Percentiles rank a stretch among this genome's conserved stretches.
Conservation (phyloP, 495 filamentous ascomycete species). For the Neurospora sp. region DNA sequence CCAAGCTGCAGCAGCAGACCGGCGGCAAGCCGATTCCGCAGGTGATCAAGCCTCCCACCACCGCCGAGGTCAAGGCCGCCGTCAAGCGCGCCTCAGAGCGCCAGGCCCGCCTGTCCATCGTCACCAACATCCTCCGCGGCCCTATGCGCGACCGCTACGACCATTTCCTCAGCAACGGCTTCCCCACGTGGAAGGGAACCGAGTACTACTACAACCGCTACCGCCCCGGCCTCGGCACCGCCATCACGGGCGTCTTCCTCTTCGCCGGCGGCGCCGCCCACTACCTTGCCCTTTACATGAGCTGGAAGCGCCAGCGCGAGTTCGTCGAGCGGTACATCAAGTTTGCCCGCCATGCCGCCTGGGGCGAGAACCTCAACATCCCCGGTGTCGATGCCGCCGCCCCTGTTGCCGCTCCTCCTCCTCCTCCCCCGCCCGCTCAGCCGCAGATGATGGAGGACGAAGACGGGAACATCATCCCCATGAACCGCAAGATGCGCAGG, state of each 20-base stretch:
- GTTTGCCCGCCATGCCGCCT: conserved; percentile 77
- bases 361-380: conserved; percentile 50
- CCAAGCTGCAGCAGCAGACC: conserved; percentile 33
- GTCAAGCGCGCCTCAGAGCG: conserved; percentile 67
- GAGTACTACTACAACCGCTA: conserved; percentile 96
- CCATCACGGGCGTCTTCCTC: conserved; percentile 74
- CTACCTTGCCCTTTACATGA: conserved; percentile 71
- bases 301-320: conserved; percentile 79
- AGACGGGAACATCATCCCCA: conserved; percentile 35
- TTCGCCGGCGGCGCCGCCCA: conserved; percentile 76
- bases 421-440: conserved; percentile 17
- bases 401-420: conserved; percentile 28
- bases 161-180: conserved; percentile 87
- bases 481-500: conserved; percentile 82
- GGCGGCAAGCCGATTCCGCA: conserved; percentile 52
- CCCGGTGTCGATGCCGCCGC: conserved; percentile 50
- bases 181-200: conserved; percentile 91
- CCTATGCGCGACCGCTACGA: conserved; percentile 79
- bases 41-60: conserved; percentile 59
- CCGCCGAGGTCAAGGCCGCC: conserved; percentile 62
- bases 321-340: conserved; percentile 87
- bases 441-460: conserved; percentile 37
- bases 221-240: conserved; percentile 78
- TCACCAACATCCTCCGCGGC: conserved; percentile 77
- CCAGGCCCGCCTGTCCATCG: conserved; percentile 71